Percentiles rank a stretch among this genome's conserved stretches.
phyloP scores from a whole-genome alignment of 2,329 filamentous ascomycete species.

The Cercospora beticola region DNA sequence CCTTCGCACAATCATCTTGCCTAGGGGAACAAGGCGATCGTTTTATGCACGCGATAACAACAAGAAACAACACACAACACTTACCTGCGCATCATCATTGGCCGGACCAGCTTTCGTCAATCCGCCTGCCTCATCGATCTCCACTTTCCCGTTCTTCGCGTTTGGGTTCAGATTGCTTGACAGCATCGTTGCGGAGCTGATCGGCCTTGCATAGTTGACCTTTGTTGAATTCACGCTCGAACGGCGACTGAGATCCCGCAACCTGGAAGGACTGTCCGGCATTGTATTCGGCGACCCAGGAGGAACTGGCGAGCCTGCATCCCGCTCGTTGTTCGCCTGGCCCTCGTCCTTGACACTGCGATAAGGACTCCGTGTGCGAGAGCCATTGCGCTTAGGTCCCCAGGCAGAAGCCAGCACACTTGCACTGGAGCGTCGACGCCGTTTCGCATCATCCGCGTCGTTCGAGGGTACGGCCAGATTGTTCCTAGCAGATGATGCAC shows the following conservation, averaged over 20 bases:
- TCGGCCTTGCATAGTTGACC: slow-evolving; percentile 30
- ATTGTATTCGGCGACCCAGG: not conserved
- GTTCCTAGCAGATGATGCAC: slow-evolving; percentile 8
- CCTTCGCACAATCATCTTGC: not conserved
- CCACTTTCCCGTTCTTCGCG: slow-evolving; percentile 1
- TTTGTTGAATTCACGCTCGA: slow-evolving; percentile 24
- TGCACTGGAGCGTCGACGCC: slow-evolving; percentile 27
- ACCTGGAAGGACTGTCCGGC: slow-evolving; percentile 14
- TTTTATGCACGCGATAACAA: not conserved
- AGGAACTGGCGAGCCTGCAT: slow-evolving; percentile 12
- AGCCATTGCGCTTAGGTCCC: slow-evolving; percentile 17
- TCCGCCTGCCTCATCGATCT: slow-evolving; percentile 3
- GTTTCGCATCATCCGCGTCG: slow-evolving; percentile 18
- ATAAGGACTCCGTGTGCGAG: slow-evolving; percentile 27
- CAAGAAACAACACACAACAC: not conserved
- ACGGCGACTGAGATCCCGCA: slow-evolving; percentile 24
- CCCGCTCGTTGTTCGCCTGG: slow-evolving; percentile 22
- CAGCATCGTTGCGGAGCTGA: slow-evolving; percentile 24
- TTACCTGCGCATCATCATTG: not conserved
- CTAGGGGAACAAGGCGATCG: not conserved
- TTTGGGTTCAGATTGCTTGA: slow-evolving; percentile 11
- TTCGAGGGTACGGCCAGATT: slow-evolving; percentile 17
- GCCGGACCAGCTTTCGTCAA: not conserved
- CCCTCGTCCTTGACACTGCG: slow-evolving; percentile 29
- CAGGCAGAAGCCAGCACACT: slow-evolving; percentile 26